A percentile compares a stretch with the other conserved stretches of the same genome.
Conservation (phyloP, 805 yeast species). For the Geotrichum ghanense region DNA sequence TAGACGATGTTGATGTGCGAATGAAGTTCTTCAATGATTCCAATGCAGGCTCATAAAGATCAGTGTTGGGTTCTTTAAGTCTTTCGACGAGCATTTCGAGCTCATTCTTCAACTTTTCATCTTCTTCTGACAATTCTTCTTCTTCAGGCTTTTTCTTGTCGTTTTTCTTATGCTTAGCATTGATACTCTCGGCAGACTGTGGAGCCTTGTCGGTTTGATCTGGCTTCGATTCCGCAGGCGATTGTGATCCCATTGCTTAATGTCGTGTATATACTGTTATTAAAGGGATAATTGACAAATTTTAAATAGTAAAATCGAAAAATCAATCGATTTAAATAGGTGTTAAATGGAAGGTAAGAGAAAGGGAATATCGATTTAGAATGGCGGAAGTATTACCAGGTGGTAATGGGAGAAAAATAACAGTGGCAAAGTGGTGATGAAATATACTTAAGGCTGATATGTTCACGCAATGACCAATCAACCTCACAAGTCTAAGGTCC, state of each 20-base stretch:
- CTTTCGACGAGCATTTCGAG: constrained; percentile 80
- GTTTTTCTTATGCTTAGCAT: constrained; percentile 15
- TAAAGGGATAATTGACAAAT: too few relatives aligned
- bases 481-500: too few relatives aligned
- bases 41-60: constrained; percentile 50
- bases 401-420: background rate
- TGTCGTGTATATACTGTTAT: background rate
- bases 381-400: too few relatives aligned
- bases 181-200: background rate
- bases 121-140: constrained; percentile 90
- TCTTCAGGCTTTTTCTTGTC: constrained; percentile 33
- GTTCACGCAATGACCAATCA: too few relatives aligned
- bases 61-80: constrained; percentile 33
- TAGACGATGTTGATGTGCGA: constrained; percentile 88
- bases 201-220: background rate
- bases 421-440: constrained; percentile 1
- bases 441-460: background rate
- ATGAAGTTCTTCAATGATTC: constrained; percentile 63
- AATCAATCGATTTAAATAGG: too few relatives aligned
- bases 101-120: constrained; percentile 74
- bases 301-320: too few relatives aligned
- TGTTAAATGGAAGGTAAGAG: background rate
- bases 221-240: background rate
- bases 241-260: background rate
- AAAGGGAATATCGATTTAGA: background rate